Conservation (phyloP, 768 basidiomycete species). For the Heimioporus sp. region DNA sequence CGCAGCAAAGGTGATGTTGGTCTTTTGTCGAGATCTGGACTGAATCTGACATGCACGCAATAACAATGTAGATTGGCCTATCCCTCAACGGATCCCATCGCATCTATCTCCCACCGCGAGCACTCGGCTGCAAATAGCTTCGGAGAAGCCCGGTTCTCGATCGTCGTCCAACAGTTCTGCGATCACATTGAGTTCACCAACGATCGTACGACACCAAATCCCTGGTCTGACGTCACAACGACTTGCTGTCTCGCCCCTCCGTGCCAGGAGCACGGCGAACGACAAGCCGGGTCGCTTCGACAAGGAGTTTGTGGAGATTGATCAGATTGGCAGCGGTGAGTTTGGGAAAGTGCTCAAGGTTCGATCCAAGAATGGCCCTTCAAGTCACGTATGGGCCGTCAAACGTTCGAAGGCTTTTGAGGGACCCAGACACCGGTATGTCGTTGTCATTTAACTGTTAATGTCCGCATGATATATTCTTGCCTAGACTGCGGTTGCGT, state of each 20-base stretch:
- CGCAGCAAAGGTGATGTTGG: slow-evolving; percentile 45
- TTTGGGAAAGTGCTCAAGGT: slow-evolving; percentile 93
- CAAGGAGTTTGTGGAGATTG: slow-evolving; percentile 75
- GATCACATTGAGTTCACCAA: slow-evolving; percentile 46
- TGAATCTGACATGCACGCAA: not conserved
- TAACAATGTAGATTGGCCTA: slow-evolving; percentile 48
- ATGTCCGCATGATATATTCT: slow-evolving; percentile 18
- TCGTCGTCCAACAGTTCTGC: slow-evolving; percentile 55
- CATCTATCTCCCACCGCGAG: slow-evolving; percentile 49
- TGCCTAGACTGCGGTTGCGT: slow-evolving; percentile 69
- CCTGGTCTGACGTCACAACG: slow-evolving; percentile 24
- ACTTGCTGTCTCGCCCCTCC: slow-evolving; percentile 21
- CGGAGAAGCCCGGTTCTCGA: slow-evolving; percentile 53
- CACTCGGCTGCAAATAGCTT: slow-evolving; percentile 33
- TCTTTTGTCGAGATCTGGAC: slow-evolving; percentile 24
- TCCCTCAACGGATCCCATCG: slow-evolving; percentile 48
- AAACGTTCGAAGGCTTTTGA: slow-evolving; percentile 95
- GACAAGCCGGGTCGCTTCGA: slow-evolving; percentile 69
- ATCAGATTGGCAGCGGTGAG: slow-evolving; percentile 85
- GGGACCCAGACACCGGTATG: slow-evolving; percentile 84
- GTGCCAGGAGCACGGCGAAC: slow-evolving; percentile 36
- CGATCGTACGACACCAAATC: slow-evolving; percentile 35
- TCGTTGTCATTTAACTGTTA: slow-evolving; percentile 24
- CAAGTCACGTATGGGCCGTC: slow-evolving; percentile 69
- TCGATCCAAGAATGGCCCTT: slow-evolving; percentile 56